A percentile compares a stretch with the other conserved stretches of the same genome.
Conservation (phyloP, 441 rosid genomes). For the Jatropha podagrica region DNA sequence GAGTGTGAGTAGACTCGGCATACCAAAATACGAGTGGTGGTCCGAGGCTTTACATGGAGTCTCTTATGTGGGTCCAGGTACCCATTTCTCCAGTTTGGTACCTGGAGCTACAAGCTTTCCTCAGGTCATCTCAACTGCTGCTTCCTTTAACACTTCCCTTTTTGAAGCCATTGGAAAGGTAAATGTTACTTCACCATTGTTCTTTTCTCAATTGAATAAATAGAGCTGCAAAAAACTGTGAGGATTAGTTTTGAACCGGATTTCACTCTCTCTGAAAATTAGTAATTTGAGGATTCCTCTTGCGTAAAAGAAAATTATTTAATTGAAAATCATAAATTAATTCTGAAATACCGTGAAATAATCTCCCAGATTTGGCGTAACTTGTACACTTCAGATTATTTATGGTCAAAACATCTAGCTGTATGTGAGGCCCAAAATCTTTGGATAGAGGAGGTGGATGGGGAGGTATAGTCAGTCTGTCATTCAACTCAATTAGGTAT, state of each 20-base stretch:
- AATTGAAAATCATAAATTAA: too few species aligned
- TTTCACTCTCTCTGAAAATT: too few species aligned
- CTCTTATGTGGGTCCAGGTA: slow-evolving; percentile 71
- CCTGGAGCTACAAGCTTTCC: slow-evolving; percentile 98
- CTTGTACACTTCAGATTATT: not conserved
- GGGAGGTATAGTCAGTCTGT: not conserved
- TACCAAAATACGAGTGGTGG: slow-evolving; percentile 91
- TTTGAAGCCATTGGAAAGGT: slow-evolving; percentile 91
- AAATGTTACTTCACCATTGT: not conserved
- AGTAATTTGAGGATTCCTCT: too few species aligned
- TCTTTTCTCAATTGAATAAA: too few species aligned
- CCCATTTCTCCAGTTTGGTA: slow-evolving; percentile 51
- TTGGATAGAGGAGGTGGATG: not conserved
- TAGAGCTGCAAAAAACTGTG: too few species aligned
- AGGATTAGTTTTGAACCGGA: too few species aligned
- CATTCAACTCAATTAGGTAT: not conserved
- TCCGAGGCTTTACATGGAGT: slow-evolving; percentile 96
- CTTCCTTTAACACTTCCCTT: slow-evolving; percentile 78
- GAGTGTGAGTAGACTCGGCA: slow-evolving; percentile 66
- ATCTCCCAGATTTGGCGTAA: not conserved
- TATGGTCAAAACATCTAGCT: not conserved
- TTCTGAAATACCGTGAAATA: not conserved
- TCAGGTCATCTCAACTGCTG: slow-evolving; percentile 86
- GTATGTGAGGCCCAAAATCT: not conserved
- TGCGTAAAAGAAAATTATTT: too few species aligned